Evolutionary conservation across 306 rosid species (phyloP).

Genomic region (Medicago ruthenica): DNA sequence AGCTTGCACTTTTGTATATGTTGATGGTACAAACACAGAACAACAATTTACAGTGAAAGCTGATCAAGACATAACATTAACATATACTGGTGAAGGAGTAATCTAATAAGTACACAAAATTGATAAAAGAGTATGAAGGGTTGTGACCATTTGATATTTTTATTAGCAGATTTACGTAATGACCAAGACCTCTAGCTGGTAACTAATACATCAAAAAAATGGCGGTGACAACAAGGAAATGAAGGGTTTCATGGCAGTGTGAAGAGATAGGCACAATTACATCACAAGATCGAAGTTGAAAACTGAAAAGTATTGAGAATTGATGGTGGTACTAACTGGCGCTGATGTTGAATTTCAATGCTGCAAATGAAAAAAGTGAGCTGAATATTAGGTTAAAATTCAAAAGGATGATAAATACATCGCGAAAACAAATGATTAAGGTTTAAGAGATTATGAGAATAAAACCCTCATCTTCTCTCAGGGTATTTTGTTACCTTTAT

Average conservation of each 20-base stretch:
- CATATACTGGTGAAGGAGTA: neutral
- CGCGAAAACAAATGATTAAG: neutral
- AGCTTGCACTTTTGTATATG: slow-evolving; percentile 17
- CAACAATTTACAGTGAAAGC: slow-evolving; percentile 1
- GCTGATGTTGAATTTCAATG: slow-evolving; percentile 22
- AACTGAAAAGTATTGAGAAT: neutral
- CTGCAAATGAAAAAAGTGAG: too few relatives aligned
- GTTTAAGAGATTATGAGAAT: slow-evolving; percentile 20
- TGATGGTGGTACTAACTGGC: slow-evolving; percentile 6
- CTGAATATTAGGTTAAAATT: slow-evolving; percentile 5
- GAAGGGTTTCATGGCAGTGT: neutral
- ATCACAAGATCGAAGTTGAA: slow-evolving; percentile 12
- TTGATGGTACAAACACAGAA: slow-evolving; percentile 28
- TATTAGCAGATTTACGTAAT: slow-evolving; percentile 46
- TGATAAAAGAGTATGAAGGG: slow-evolving; percentile 30
- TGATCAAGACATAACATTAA: slow-evolving; percentile 25
- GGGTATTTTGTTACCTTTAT: slow-evolving; percentile 19
- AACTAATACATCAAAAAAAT: slow-evolving; percentile 27
- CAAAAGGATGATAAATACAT: slow-evolving; percentile 19
- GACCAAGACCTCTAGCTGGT: slow-evolving; percentile 14
- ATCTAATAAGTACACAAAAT: neutral
- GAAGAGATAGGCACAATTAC: neutral
- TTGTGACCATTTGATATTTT: slow-evolving; percentile 36
- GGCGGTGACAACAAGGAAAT: slow-evolving; percentile 24
- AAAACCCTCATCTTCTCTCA: neutral